Conservation (phyloP, 768 basidiomycete genomes). For the Sarcodon sp. region DNA sequence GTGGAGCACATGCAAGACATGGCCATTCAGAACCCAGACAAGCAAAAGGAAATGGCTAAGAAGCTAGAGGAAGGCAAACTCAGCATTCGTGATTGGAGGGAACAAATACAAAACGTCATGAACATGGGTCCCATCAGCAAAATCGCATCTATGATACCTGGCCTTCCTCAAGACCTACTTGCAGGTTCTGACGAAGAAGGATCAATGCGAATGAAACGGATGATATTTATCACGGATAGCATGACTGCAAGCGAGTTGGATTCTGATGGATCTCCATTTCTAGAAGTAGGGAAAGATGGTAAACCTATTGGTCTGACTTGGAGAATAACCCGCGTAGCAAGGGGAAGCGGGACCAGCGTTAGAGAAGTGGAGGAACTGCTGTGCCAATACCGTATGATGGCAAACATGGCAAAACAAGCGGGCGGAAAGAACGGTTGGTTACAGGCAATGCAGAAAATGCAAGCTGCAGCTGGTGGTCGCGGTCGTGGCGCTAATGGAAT, state of each 20-base stretch:
- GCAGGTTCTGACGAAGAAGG: slow-evolving; percentile 94
- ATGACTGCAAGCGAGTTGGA: slow-evolving; percentile 93
- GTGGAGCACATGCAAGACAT: slow-evolving; percentile 99
- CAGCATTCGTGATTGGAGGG: slow-evolving; percentile 94
- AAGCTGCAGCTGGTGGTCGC: slow-evolving; percentile 72
- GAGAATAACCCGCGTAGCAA: slow-evolving; percentile 82
- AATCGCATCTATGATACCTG: slow-evolving; percentile 98
- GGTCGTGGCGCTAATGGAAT: slow-evolving; percentile 80
- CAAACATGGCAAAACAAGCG: slow-evolving; percentile 96
- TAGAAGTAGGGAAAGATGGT: slow-evolving; percentile 72
- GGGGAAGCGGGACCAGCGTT: slow-evolving; percentile 88
- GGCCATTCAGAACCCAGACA: slow-evolving; percentile 86
- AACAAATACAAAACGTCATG: slow-evolving; percentile 96
- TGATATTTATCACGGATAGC: slow-evolving; percentile 98
- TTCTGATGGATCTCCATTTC: slow-evolving; percentile 87
- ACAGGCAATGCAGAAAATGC: slow-evolving; percentile 89
- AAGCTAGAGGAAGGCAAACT: slow-evolving; percentile 96
- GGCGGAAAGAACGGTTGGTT: slow-evolving; percentile 96
- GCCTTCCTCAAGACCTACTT: slow-evolving; percentile 82
- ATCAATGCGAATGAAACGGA: slow-evolving; percentile 81
- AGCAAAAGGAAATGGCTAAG: slow-evolving; percentile 96
- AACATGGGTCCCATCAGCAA: slow-evolving; percentile 99
- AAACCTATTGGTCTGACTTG: slow-evolving; percentile 81
- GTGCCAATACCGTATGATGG: slow-evolving; percentile 97
- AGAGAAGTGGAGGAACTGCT: slow-evolving; percentile 96